Conservation (phyloP, 352 stramenopile species). For the Bremia lactucae region DNA sequence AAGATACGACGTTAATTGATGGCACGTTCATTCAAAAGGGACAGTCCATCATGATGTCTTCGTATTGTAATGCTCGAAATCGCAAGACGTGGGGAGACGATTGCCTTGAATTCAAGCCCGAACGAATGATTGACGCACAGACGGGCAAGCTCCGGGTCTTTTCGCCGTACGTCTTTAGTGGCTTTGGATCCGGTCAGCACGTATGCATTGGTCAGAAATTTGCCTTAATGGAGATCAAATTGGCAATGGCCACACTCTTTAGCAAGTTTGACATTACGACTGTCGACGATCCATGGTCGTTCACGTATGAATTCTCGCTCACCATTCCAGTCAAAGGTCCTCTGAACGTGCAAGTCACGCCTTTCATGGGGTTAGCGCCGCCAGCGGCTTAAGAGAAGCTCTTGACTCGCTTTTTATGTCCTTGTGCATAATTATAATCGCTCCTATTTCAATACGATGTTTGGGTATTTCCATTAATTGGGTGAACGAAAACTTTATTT, state of each 20-base stretch:
- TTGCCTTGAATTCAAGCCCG: conserved; percentile 35
- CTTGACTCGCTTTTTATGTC: too few species aligned
- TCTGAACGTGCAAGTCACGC: neutral
- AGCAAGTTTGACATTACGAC: conserved; percentile 26
- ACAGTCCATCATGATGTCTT: conserved; percentile 16
- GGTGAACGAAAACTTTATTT: too few species aligned
- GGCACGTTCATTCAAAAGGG: conserved; percentile 17
- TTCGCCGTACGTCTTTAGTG: conserved; percentile 14
- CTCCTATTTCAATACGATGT: too few species aligned
- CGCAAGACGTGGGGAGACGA: conserved; percentile 40
- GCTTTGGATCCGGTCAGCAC: conserved; percentile 41
- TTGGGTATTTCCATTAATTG: too few species aligned
- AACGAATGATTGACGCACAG: conserved; percentile 39
- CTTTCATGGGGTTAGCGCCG: neutral
- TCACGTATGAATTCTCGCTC: conserved; percentile 41
- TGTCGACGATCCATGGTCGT: conserved; percentile 20
- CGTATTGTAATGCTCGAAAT: conserved; percentile 19
- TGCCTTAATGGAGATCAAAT: conserved; percentile 49
- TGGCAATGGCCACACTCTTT: conserved; percentile 34
- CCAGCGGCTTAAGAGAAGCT: too few species aligned
- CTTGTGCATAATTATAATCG: neutral
- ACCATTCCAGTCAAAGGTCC: conserved; percentile 24
- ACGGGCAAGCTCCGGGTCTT: conserved; percentile 22
- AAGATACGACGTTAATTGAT: conserved; percentile 21
- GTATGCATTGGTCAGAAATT: conserved; percentile 43